Conservation (phyloP, 2,329 filamentous ascomycete genomes). For the Paraphaeosphaeria minitans region DNA sequence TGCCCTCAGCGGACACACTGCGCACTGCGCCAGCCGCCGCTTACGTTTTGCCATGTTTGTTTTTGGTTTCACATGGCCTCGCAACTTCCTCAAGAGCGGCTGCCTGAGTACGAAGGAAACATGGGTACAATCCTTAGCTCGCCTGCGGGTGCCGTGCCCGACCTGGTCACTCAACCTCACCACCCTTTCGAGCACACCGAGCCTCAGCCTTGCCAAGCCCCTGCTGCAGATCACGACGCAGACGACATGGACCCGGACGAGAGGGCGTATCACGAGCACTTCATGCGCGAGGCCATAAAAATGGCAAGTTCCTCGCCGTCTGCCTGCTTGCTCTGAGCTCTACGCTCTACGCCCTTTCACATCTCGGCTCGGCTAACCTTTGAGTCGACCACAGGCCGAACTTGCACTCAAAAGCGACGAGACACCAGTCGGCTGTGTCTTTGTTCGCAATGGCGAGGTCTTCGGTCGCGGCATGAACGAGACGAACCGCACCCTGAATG, state of each 20-base stretch:
- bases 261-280: constrained; percentile 61
- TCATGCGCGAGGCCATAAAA: constrained; percentile 83
- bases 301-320: constrained; percentile 65
- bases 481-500: constrained; percentile 66
- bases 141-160: constrained; percentile 5
- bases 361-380: constrained; percentile 25
- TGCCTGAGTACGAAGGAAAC: not conserved
- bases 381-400: constrained; percentile 66
- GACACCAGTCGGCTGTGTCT: constrained; percentile 94
- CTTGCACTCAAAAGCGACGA: constrained; percentile 82
- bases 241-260: constrained; percentile 44
- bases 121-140: not conserved
- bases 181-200: constrained; percentile 7
- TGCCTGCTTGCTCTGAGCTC: not conserved
- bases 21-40: constrained; percentile 9
- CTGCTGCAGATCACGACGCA: constrained; percentile 29
- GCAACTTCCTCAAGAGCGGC: constrained; percentile 1
- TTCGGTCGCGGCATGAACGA: constrained; percentile 96
- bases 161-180: not conserved
- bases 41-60: constrained; percentile 19
- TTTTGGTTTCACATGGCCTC: constrained; percentile 16
- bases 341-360: not conserved
- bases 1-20: constrained; percentile 7
- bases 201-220: constrained; percentile 33
- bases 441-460: constrained; percentile 78